Percentiles rank a stretch among this genome's conserved stretches.
phyloP scores from a whole-genome alignment of 768 basidiomycete species.

The Agrocybe praecox region DNA sequence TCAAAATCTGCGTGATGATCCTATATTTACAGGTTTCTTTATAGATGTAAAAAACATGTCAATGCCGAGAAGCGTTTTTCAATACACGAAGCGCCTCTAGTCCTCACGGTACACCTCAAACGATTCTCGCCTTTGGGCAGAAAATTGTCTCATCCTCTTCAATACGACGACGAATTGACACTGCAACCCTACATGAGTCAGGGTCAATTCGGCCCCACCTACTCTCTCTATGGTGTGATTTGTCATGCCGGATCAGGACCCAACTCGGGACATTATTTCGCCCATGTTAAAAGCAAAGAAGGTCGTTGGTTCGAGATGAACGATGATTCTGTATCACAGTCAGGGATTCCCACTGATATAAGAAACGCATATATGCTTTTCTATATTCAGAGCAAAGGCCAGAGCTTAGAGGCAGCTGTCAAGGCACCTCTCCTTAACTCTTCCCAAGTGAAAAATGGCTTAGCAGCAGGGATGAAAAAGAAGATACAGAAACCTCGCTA shows the following conservation, averaged over 20 bases:
- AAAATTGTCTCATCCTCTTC: slow-evolving; percentile 78
- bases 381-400: slow-evolving; percentile 83
- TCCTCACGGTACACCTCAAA: slow-evolving; percentile 93
- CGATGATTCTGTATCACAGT: slow-evolving; percentile 71
- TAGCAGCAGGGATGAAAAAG: slow-evolving; percentile 57
- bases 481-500: slow-evolving; percentile 38
- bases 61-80: slow-evolving; percentile 90
- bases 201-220: slow-evolving; percentile 72
- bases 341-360: slow-evolving; percentile 54
- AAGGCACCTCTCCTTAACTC: slow-evolving; percentile 29
- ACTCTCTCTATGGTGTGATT: slow-evolving; percentile 90
- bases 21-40: background rate
- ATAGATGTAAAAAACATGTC: slow-evolving; percentile 90
- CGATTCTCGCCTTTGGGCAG: slow-evolving; percentile 90
- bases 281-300: slow-evolving; percentile 71
- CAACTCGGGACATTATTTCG: slow-evolving; percentile 95
- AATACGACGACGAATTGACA: slow-evolving; percentile 77
- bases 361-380: slow-evolving; percentile 93
- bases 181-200: slow-evolving; percentile 85
- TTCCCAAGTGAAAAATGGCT: slow-evolving; percentile 31
- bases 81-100: slow-evolving; percentile 82
- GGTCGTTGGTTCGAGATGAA: slow-evolving; percentile 93
- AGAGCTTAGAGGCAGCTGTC: slow-evolving; percentile 68
- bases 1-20: background rate
- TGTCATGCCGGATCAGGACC: slow-evolving; percentile 93